Evolutionary conservation across 148 eudicot species (phyloP), one percentile per base, ranked within the genome.

Genomic region (Rhododendron mucronatum): DNA sequence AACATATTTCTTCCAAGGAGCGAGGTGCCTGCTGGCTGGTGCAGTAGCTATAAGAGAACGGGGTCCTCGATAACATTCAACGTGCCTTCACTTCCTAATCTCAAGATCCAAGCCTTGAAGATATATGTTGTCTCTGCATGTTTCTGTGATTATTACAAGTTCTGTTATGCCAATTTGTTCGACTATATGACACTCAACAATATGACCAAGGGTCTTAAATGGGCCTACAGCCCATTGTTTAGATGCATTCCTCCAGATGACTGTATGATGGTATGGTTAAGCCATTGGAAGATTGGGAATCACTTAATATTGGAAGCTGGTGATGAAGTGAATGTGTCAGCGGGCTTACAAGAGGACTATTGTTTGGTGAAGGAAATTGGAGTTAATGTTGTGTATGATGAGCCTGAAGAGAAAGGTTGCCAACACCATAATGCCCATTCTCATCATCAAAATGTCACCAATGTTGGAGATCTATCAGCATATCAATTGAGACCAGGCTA

Each of bases 41-140:
- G 53, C 13, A 35, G 47, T n/a, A 20, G 26, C 69, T 51, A 28
- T 33, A 33, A 81, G 30, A 20, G 28, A 23, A 55, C 0, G 83
- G 69, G 45, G 21, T 7, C 69, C 14, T 16, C 41, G 6, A 81
- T 81, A 33, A 30, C 45, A 30, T 81, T 55, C 59, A 18, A 7
- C 0, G 45, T 81, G 23, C 83, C 83, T 33, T 55, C 28, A 53
- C 11, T 16, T 41, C n/a, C 45, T 53, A 39, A 39, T 39, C 44
- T 81, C 83, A 81, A 53, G 69, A 55, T 81, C 26, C 15, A 30
- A 81, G 83, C 67, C 83, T 53, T 81, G 65, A 81, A 55, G 21
- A 44, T 81, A 35, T 81, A 10, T 55, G 51, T 53, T 33, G 67
- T 81, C 67, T 53, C 6, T 81, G 44, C 14, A 30, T 21, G 12